Conservation (phyloP, 164 flowering plant genomes). For the Nelumbo lutea region DNA sequence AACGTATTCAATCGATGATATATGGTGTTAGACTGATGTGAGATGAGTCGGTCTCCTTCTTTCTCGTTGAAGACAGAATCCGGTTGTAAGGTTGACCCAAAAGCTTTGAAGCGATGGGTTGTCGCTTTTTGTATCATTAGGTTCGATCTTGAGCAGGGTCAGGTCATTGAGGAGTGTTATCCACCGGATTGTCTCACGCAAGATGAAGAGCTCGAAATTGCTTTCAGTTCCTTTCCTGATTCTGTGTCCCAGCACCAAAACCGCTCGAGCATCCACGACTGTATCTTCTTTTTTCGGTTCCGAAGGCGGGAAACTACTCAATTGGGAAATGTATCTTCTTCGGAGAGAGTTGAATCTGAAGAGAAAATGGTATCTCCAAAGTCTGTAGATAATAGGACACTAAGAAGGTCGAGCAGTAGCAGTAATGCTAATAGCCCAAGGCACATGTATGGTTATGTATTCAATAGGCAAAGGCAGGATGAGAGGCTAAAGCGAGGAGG, state of each 20-base stretch:
- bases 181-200: slow-evolving; percentile 70
- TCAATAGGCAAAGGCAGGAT: slow-evolving; percentile 97
- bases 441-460: slow-evolving; percentile 88
- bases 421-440: slow-evolving; percentile 12
- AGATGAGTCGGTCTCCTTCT: slow-evolving; percentile 86
- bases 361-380: slow-evolving; percentile 17
- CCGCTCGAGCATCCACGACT: slow-evolving; percentile 92
- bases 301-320: slow-evolving; percentile 36
- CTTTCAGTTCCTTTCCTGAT: slow-evolving; percentile 92
- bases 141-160: slow-evolving; percentile 97
- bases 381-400: slow-evolving; percentile 3
- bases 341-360: slow-evolving; percentile 31
- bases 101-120: slow-evolving; percentile 66
- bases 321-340: slow-evolving; percentile 23
- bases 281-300: slow-evolving; percentile 89
- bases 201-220: slow-evolving; percentile 83
- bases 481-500: slow-evolving; percentile 96
- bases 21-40: slow-evolving; percentile 15
- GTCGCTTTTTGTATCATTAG: slow-evolving; percentile 85
- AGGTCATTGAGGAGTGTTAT: slow-evolving; percentile 90
- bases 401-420: slow-evolving; percentile 11
- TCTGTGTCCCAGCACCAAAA: slow-evolving; percentile 89
- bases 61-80: slow-evolving; percentile 55
- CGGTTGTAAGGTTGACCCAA: slow-evolving; percentile 43
- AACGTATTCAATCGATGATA: slow-evolving; percentile 1